Conservation (phyloP, 768 basidiomycete genomes). For the Termitomyces sp. region DNA sequence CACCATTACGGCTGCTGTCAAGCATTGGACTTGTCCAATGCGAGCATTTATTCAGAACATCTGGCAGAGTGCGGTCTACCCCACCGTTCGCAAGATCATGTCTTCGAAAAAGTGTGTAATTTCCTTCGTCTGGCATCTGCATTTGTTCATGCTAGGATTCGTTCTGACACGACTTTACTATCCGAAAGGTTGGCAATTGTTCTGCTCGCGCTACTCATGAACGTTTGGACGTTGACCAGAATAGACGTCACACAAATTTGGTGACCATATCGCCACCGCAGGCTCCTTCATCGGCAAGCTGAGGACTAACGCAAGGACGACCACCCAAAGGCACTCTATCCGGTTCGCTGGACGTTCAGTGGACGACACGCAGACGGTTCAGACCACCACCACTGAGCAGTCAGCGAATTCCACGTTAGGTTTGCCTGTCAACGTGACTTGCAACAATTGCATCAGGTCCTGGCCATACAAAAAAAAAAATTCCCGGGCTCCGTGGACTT, state of each 20-base stretch:
- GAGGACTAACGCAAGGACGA: not conserved
- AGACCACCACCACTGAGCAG: too few species aligned
- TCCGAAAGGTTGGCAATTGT: too few species aligned
- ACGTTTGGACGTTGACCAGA: too few species aligned
- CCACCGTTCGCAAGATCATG: not conserved
- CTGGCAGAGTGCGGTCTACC: not conserved
- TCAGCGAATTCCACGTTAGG: not conserved
- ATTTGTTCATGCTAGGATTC: too few species aligned
- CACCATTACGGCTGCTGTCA: not conserved
- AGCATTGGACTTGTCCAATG: not conserved
- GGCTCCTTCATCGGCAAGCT: not conserved
- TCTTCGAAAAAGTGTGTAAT: not conserved
- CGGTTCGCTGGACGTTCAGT: not conserved
- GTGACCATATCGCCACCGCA: not conserved
- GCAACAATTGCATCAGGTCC: not conserved
- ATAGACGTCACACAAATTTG: too few species aligned
- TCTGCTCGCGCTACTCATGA: too few species aligned
- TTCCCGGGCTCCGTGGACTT: not conserved
- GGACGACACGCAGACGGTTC: not conserved
- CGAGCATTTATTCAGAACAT: not conserved
- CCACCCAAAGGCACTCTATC: not conserved
- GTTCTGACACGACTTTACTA: too few species aligned
- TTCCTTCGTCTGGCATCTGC: not conserved
- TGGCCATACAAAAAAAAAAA: not conserved
- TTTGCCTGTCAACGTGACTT: not conserved